Percentiles rank a stretch among this genome's conserved stretches.
phyloP scores from a whole-genome alignment of 345 rosid genomes.

The Moricandia arvensis region DNA sequence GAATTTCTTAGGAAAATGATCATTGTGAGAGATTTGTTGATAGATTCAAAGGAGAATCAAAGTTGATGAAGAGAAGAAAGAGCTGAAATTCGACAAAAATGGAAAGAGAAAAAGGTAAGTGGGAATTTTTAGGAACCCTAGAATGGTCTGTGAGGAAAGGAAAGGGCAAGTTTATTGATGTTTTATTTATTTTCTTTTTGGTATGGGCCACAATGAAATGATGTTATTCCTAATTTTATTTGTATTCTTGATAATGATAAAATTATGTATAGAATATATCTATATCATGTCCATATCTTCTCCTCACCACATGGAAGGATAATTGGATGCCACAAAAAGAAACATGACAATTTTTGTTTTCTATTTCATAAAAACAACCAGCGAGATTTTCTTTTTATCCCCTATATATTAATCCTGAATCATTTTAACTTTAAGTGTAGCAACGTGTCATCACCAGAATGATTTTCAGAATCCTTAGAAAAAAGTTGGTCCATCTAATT shows the following conservation, averaged over 20 bases:
- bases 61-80: neutral
- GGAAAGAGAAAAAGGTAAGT: slow-evolving; percentile 29
- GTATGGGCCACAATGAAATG: slow-evolving; percentile 24
- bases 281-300: slow-evolving; percentile 20
- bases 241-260: slow-evolving; percentile 5
- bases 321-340: slow-evolving; percentile 22
- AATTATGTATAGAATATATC: neutral
- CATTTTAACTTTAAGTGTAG: too few species aligned
- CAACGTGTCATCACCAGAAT: too few species aligned
- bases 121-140: slow-evolving; percentile 28
- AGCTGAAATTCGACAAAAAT: slow-evolving; percentile 16
- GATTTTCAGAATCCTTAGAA: too few species aligned
- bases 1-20: neutral
- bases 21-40: neutral
- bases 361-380: neutral
- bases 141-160: slow-evolving; percentile 27
- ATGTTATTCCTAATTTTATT: neutral
- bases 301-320: slow-evolving; percentile 16
- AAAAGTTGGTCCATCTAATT: too few species aligned
- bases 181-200: slow-evolving; percentile 3
- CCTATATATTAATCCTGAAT: too few species aligned
- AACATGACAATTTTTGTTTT: slow-evolving; percentile 6
- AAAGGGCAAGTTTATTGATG: slow-evolving; percentile 20
- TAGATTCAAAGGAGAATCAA: neutral
- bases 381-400: neutral